Percentiles rank a stretch among this genome's conserved stretches.
These are phyloP conservation scores for Purshia tridentata DNA, from an alignment of 306 rosid species.

Conservation along the genomic window DNA sequence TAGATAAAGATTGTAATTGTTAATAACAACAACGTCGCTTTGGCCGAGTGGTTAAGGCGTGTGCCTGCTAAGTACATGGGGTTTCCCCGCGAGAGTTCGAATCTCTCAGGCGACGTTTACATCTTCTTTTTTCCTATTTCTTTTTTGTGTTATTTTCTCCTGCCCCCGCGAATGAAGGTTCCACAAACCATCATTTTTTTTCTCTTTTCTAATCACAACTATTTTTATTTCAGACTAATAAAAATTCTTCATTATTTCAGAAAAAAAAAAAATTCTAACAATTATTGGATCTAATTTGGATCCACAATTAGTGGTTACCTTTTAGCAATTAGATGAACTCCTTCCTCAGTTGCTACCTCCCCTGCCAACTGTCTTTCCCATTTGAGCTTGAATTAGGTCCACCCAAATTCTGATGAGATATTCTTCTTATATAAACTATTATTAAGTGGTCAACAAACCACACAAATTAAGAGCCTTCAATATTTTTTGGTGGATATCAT, in stretches of 20 bases:
- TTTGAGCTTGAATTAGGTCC: background rate
- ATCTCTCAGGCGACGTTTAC: slow-evolving; percentile 29
- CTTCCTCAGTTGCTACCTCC: slow-evolving; percentile 12
- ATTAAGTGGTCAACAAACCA: background rate
- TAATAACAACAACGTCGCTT: background rate
- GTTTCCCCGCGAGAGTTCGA: slow-evolving; percentile 44
- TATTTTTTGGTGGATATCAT: background rate
- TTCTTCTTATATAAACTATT: background rate
- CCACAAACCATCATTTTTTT: background rate
- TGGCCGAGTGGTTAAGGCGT: slow-evolving; percentile 51
- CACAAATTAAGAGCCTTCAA: background rate
- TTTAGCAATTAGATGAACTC: background rate
- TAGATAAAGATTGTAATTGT: too few species aligned
- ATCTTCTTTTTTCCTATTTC: background rate
- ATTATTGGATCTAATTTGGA: background rate
- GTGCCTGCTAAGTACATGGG: slow-evolving; percentile 44
- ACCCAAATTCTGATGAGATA: background rate
- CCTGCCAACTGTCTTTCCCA: slow-evolving; percentile 5
- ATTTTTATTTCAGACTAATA: too few species aligned
- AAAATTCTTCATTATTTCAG: background rate
- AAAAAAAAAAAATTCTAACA: background rate
- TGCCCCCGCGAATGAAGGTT: background rate
- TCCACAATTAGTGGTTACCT: background rate
- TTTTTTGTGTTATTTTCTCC: too few species aligned
- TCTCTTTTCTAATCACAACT: background rate